Conservation (phyloP, 2,329 filamentous ascomycete species). For the Penicillium sp. region DNA sequence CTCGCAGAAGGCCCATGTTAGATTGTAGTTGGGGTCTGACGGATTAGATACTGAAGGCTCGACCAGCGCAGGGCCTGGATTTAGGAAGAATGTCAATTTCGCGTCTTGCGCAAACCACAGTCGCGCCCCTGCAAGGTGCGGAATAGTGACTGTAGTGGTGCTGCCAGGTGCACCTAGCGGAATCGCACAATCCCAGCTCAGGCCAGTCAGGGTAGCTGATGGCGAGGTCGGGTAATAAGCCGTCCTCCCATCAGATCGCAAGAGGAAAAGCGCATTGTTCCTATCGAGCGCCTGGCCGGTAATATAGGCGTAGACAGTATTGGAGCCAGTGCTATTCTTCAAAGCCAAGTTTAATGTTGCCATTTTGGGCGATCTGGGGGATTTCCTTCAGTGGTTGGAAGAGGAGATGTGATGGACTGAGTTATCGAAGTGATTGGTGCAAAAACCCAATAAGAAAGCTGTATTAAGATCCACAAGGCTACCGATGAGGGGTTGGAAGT, state of each 20-base stretch:
- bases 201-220: constrained; percentile 46
- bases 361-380: constrained; percentile 12
- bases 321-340: constrained; percentile 63
- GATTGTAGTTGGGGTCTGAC: constrained; percentile 60
- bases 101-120: constrained; percentile 67
- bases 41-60: constrained; percentile 71
- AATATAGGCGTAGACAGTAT: constrained; percentile 66
- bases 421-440: constrained; percentile 1
- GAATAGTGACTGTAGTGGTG: constrained; percentile 62
- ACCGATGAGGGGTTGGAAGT: not conserved
- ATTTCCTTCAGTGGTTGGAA: not conserved
- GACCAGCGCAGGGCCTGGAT: constrained; percentile 69
- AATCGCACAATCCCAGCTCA: constrained; percentile 62
- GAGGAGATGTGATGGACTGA: not conserved
- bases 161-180: constrained; percentile 61
- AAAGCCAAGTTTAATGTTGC: constrained; percentile 60
- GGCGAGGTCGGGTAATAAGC: constrained; percentile 65
- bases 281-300: constrained; percentile 64
- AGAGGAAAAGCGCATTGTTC: constrained; percentile 59
- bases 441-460: constrained; percentile 6
- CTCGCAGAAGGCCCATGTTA: constrained; percentile 67
- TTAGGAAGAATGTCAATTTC: constrained; percentile 66
- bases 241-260: constrained; percentile 65
- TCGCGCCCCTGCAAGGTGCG: constrained; percentile 67
- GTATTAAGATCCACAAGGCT: constrained; percentile 11